Conservation (phyloP, 139 green algal species). For the Coccomyxa sp. region DNA sequence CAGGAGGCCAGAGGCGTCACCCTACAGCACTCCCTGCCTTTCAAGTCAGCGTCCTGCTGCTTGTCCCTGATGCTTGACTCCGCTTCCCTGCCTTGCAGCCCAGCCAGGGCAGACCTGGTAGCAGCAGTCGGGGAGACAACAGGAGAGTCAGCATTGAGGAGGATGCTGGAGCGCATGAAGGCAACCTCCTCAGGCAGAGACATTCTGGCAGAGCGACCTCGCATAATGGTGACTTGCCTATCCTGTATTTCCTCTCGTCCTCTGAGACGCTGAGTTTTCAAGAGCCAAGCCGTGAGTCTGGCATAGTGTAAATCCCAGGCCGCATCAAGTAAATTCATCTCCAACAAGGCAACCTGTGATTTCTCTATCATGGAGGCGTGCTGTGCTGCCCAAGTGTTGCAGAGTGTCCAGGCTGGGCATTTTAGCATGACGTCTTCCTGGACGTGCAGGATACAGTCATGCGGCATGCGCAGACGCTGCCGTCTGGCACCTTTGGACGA, state of each 20-base stretch:
- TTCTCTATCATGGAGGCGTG: too few species aligned
- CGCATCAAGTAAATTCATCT: too few species aligned
- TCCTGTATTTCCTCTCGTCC: too few species aligned
- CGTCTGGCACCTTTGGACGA: slow-evolving; percentile 72
- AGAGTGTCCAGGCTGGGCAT: too few species aligned
- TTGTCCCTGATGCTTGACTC: background rate
- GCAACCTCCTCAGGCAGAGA: slow-evolving; percentile 37
- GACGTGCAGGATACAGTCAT: slow-evolving; percentile 35
- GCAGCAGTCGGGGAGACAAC: slow-evolving; percentile 76
- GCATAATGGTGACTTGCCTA: slow-evolving; percentile 69
- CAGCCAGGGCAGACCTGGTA: slow-evolving; percentile 69
- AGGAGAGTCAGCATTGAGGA: slow-evolving; percentile 36
- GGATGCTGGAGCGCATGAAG: slow-evolving; percentile 73
- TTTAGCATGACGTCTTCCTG: too few species aligned
- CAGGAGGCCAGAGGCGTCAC: too few species aligned
- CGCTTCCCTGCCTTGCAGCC: slow-evolving; percentile 4
- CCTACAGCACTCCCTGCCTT: too few species aligned
- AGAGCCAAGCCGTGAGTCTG: too few species aligned
- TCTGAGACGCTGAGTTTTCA: too few species aligned
- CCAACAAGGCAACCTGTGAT: too few species aligned
- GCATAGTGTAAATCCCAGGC: too few species aligned
- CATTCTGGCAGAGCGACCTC: slow-evolving; percentile 73
- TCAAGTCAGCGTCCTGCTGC: background rate
- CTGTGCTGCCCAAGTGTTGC: too few species aligned
- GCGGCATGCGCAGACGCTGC: slow-evolving; percentile 46